These are phyloP conservation scores for Pisolithus orientalis DNA, from an alignment of 768 basidiomycete species.

Conservation along the genomic window DNA sequence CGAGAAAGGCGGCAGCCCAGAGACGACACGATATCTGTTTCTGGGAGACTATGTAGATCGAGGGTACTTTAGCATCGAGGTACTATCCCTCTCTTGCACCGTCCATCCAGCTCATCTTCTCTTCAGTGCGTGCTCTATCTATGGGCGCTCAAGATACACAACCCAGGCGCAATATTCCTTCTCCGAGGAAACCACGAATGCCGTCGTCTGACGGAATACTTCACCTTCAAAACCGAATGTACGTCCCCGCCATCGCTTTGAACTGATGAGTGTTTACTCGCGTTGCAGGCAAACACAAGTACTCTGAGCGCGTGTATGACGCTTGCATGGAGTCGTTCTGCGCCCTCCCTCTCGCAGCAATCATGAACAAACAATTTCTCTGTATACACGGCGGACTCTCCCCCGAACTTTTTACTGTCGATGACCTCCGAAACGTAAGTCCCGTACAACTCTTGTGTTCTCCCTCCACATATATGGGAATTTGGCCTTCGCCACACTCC, in stretches of 20 bases:
- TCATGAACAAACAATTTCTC: conserved; percentile 79
- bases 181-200: conserved; percentile 64
- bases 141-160: conserved; percentile 60
- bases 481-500: too few species aligned
- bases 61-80: conserved; percentile 74
- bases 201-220: conserved; percentile 59
- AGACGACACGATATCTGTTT: conserved; percentile 68
- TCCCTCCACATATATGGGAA: too few species aligned
- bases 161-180: conserved; percentile 53
- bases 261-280: conserved; percentile 3
- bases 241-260: not conserved
- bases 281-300: conserved; percentile 60
- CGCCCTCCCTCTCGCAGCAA: conserved; percentile 61
- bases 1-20: conserved; percentile 70
- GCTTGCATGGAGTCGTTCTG: conserved; percentile 73
- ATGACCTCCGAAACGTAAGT: conserved; percentile 56
- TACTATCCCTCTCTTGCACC: conserved; percentile 18
- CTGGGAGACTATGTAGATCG: conserved; percentile 72
- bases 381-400: conserved; percentile 74
- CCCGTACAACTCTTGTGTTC: too few species aligned
- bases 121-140: conserved; percentile 52
- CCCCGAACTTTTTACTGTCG: conserved; percentile 60
- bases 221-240: conserved; percentile 54
- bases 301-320: conserved; percentile 68
- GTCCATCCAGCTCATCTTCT: conserved; percentile 2